These are phyloP conservation scores for Escovopsis sp. DNA, from an alignment of 2,329 filamentous ascomycete species.

Conservation along the genomic window DNA sequence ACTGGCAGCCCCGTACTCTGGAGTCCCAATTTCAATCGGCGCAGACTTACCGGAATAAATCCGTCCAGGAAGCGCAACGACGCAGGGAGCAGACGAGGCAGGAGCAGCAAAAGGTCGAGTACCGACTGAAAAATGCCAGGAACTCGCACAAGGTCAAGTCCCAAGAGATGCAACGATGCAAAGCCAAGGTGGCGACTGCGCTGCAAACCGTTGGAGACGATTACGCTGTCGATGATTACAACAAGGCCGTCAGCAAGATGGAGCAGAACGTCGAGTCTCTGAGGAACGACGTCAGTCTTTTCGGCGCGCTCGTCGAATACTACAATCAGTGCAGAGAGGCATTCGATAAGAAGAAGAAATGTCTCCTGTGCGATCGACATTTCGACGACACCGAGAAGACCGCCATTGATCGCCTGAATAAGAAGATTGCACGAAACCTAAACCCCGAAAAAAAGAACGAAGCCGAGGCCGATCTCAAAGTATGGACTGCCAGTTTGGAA, in stretches of 20 bases:
- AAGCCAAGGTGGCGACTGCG: conserved; percentile 38
- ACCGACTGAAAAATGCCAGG: conserved; percentile 49
- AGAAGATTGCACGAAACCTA: conserved; percentile 50
- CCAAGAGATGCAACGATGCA: conserved; percentile 45
- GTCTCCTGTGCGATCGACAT: conserved; percentile 58
- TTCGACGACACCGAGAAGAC: conserved; percentile 48
- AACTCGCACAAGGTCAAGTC: conserved; percentile 51
- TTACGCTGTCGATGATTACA: conserved; percentile 38
- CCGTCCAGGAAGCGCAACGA: conserved; percentile 50
- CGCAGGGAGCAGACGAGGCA: conserved; percentile 55
- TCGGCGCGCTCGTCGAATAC: conserved; percentile 54
- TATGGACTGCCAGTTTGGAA: conserved; percentile 34
- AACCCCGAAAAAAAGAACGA: conserved; percentile 48
- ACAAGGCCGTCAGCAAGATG: conserved; percentile 34
- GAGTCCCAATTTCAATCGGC: conserved; percentile 55
- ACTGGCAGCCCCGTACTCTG: conserved; percentile 56
- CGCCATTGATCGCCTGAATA: conserved; percentile 45
- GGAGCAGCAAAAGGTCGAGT: conserved; percentile 64
- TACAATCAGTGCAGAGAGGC: conserved; percentile 52
- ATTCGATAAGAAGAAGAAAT: conserved; percentile 55
- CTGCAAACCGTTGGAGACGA: conserved; percentile 30
- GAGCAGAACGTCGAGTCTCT: conserved; percentile 44
- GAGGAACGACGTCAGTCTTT: conserved; percentile 54
- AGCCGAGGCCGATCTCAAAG: conserved; percentile 45
- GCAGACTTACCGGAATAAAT: conserved; percentile 40